Evolutionary conservation across 2,329 filamentous ascomycete species (phyloP).

Genomic region (Fusarium neocosmosporiellum): DNA sequence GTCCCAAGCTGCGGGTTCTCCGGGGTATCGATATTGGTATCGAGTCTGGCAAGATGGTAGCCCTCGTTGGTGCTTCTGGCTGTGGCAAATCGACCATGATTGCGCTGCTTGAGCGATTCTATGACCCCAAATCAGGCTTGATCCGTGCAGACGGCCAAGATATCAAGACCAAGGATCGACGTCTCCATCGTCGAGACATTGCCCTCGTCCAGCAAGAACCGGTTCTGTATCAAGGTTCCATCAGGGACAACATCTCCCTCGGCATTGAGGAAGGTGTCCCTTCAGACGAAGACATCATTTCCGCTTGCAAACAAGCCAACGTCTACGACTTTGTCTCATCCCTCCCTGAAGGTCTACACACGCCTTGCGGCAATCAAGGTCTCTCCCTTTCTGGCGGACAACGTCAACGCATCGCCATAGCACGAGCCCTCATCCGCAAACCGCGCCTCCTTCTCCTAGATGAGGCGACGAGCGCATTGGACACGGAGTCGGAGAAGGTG

Average conservation of each 20-base stretch:
- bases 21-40: conserved; percentile 55
- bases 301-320: conserved; percentile 66
- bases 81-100: conserved; percentile 72
- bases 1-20: conserved; percentile 50
- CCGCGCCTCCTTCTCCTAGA: conserved; percentile 77
- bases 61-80: conserved; percentile 67
- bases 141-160: conserved; percentile 46
- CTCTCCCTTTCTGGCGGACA: conserved; percentile 79
- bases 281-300: conserved; percentile 54
- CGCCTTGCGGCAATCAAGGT: conserved; percentile 73
- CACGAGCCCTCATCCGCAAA: conserved; percentile 74
- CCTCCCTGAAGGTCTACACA: conserved; percentile 70
- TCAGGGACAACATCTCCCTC: conserved; percentile 67
- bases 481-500: conserved; percentile 73
- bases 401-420: conserved; percentile 78
- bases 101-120: conserved; percentile 60
- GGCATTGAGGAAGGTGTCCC: conserved; percentile 51
- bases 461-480: conserved; percentile 74
- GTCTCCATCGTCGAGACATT: conserved; percentile 49
- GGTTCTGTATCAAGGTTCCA: conserved; percentile 60
- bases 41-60: conserved; percentile 60
- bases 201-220: conserved; percentile 57
- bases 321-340: conserved; percentile 66
- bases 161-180: conserved; percentile 44
- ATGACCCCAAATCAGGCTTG: conserved; percentile 49